Base-by-base conservation (phyloP, 176 grass and related monocot genomes). In the Ananas comosus region DNA sequence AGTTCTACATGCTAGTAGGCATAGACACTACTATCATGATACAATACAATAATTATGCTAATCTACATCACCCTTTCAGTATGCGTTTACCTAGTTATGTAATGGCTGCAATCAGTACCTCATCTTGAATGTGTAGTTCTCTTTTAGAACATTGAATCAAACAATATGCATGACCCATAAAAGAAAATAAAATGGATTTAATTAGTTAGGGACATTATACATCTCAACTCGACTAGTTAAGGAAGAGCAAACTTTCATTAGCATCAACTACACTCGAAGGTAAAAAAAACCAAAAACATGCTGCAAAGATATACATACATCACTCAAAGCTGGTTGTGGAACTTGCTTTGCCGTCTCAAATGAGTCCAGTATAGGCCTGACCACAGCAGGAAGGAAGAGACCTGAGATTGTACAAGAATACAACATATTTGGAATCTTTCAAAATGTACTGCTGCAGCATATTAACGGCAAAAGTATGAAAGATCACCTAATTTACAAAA, bases 341-440 rank as follows among this genome's bases (percentile, higher is more conserved):
- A 86, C 87, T 84, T 88, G 70, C 71, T 99, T 76, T 2, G 87
- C 87, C 4, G 72, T 84, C 47, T 89, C 82, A 72, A 86, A 91
- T 51, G 95, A 99, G 80, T 99, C 95, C 78, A 99, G 78, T 1
- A 88, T 87, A 63, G 95, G 95, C 52, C 95, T 87, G 56, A 99
- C 90, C 64, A 99, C 82, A 70, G 90, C 90, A 6, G 94, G 94
- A 80, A 99, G 90, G 72, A 99, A 91, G 16, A 99, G 69, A 79
- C 94, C 94, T 99, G 82, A 76, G 79, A 85, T 83, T 71, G 65
- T 59, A 89, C 18, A 70, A 57, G 18, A 21, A 21, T 72, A 75
- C 73, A 70, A 16, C 42, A 53, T 78, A 47, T 51, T 47, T 54
- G 53, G 47, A 67, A 75, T 12, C 53, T 61, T 0, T 6, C 51